Evolutionary conservation across 192 early-diverging fungal species (phyloP).

Genomic region (Tieghemiomyces parasiticus): DNA sequence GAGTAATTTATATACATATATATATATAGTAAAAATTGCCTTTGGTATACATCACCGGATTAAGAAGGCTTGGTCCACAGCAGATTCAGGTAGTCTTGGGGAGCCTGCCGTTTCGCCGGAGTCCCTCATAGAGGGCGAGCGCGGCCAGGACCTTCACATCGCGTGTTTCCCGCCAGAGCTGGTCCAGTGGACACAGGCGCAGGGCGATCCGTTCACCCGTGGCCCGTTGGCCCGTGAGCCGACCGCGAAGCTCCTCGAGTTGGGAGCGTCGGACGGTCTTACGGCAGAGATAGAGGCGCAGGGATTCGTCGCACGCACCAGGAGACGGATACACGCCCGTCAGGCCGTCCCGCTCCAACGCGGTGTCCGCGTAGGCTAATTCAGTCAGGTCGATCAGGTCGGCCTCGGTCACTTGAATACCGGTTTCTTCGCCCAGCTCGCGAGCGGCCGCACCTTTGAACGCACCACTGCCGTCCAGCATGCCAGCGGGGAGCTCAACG

Average conservation of each 20-base stretch:
- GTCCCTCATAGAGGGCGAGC: slow-evolving; percentile 46
- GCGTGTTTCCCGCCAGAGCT: slow-evolving; percentile 43
- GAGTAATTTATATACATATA: no score
- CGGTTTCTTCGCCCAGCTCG: slow-evolving; percentile 75
- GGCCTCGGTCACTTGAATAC: slow-evolving; percentile 36
- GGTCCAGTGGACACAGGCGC: slow-evolving; percentile 40
- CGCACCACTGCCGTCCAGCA: slow-evolving; percentile 59
- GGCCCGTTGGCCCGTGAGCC: slow-evolving; percentile 47
- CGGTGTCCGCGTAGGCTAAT: slow-evolving; percentile 26
- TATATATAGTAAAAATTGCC: no score
- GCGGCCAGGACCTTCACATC: slow-evolving; percentile 62
- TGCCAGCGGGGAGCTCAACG: slow-evolving; percentile 71
- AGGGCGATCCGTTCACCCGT: slow-evolving; percentile 67
- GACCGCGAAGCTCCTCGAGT: slow-evolving; percentile 40
- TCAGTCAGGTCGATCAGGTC: slow-evolving; percentile 54
- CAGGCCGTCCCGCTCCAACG: slow-evolving; percentile 1
- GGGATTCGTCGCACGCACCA: slow-evolving; percentile 69
- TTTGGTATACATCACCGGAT: no score
- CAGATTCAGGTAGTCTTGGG: no score
- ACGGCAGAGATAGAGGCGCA: slow-evolving; percentile 51
- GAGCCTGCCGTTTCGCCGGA: no score
- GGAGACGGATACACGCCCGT: slow-evolving; percentile 51
- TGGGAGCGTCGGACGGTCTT: slow-evolving; percentile 35
- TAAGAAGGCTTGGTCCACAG: no score
- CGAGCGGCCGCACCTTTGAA: slow-evolving; percentile 63